Base-by-base conservation (phyloP, 176 grass and related monocot species). In the Aegilops tauschii region DNA sequence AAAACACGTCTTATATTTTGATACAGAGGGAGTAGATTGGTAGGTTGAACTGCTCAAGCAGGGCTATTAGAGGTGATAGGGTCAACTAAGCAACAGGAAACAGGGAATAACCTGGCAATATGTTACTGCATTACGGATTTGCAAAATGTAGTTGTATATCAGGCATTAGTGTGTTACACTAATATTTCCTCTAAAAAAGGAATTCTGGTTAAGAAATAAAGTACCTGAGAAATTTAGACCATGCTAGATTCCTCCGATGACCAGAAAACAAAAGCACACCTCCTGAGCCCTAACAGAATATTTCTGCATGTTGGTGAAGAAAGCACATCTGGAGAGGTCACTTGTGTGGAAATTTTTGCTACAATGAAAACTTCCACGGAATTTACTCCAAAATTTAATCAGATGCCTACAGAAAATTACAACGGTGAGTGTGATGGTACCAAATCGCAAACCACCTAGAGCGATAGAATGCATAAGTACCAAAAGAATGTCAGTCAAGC, bases 371-470 rank as follows among this genome's bases (percentile, higher is more conserved):
- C 40, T 70, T 77, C 16, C 20, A 71, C 1, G 32, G n/a, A 45
- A 76, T 47, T 61, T 32, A 79, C 70, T 61, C 54, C 8, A 56
- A 21, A 59, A 68, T 45, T 77, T 52, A 72, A 83, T 32, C 54
- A 78, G 39, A 70, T 65, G 66, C 65, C 73, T 73, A 78, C 36
- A 34, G 28, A 72, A 82, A 82, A 73, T 58, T 28, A 79, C 67
- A 27, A 77, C 17, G 12, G 18, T 73, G 18, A 90, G 18, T 71
- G 27, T 73, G 65, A 37, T 50, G n/a, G 12, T 65, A 62, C 8
- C 12, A 44, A 69, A 30, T 58, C 4, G 0, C 23, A 83, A 83
- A 72, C 23, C 44, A 44, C 21, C 21, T 71, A 72, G 4, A 82
- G 18, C 17, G 3, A 58, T 61, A 34, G 56, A 89, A 35, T 36